Evolutionary conservation across 305 asterid species (phyloP).

Genomic region (Fraxinus sp.): DNA sequence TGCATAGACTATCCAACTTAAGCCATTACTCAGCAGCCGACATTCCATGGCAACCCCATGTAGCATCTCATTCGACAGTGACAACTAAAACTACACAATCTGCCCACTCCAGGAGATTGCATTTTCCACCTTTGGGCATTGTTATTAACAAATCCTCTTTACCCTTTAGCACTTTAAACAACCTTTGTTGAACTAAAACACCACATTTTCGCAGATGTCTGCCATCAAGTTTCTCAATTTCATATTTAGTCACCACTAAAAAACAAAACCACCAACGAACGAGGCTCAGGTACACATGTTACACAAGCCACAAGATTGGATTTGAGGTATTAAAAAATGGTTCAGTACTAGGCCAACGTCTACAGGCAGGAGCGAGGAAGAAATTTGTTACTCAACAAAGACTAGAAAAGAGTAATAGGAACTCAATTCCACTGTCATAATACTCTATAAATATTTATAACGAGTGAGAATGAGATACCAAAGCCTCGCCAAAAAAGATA

Average conservation of each 20-base stretch:
- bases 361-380: background rate
- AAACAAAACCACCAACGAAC: background rate
- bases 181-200: background rate
- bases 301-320: background rate
- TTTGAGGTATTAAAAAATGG: background rate
- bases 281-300: background rate
- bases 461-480: background rate
- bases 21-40: background rate
- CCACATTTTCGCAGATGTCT: background rate
- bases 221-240: background rate
- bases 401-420: background rate
- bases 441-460: background rate
- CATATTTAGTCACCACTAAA: background rate
- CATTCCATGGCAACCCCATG: background rate
- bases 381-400: background rate
- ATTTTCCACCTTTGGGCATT: background rate
- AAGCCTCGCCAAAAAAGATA: background rate
- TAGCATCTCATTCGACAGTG: background rate
- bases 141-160: background rate
- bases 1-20: background rate
- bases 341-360: background rate
- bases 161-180: background rate
- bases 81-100: background rate
- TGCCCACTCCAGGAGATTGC: background rate
- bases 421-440: background rate